Conservation (phyloP, 257 asterid species). For the Penstemon newberryi region DNA sequence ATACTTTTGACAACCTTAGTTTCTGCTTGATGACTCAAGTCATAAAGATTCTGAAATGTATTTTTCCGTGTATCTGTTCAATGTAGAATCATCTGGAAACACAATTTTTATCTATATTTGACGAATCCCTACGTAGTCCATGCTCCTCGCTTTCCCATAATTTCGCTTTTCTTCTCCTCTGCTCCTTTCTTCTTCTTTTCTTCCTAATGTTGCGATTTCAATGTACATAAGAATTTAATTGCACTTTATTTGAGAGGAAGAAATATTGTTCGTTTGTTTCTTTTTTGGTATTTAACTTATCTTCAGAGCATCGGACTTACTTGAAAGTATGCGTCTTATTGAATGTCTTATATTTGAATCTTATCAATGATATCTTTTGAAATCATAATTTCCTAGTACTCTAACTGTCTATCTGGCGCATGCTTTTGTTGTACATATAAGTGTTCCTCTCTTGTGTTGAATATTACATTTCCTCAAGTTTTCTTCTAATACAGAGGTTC, state of each 20-base stretch:
- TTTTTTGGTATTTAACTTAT: background rate
- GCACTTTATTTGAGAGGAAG: conserved; percentile 9
- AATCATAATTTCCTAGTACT: background rate
- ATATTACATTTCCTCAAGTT: background rate
- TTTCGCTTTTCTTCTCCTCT: background rate
- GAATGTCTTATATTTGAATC: background rate
- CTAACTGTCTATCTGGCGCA: background rate
- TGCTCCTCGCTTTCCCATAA: background rate
- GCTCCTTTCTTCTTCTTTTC: background rate
- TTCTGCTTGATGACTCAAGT: background rate
- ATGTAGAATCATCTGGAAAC: background rate
- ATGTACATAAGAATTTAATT: background rate
- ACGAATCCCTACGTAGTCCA: background rate
- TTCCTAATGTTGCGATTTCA: background rate
- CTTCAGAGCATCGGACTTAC: conserved; percentile 15
- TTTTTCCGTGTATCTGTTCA: conserved; percentile 4
- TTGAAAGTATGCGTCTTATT: background rate
- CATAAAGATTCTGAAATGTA: background rate
- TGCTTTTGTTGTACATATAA: background rate
- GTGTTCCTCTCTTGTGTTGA: background rate
- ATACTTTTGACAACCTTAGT: conserved; percentile 7
- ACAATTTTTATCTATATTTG: conserved; percentile 7
- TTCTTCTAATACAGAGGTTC: conserved; percentile 29
- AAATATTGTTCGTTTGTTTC: background rate
- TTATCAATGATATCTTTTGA: conserved; percentile 10